phyloP scores from a whole-genome alignment of 345 rosid genomes.

The Lepidium africanum region DNA sequence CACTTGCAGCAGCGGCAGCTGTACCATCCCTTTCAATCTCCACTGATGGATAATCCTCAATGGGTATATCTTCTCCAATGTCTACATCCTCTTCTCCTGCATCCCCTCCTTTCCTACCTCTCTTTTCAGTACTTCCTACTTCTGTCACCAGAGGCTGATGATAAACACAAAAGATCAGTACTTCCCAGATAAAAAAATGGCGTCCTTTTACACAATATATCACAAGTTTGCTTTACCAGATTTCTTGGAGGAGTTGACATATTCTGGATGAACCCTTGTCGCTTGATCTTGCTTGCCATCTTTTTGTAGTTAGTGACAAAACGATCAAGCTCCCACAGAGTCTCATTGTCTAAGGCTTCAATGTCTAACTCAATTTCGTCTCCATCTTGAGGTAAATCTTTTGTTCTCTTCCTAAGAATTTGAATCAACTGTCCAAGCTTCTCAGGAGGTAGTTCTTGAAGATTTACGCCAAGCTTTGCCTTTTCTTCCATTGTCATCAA shows the following conservation, averaged over 20 bases:
- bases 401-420: constrained; percentile 68
- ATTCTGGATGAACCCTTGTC: constrained; percentile 45
- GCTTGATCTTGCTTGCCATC: constrained; percentile 68
- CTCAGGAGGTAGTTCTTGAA: constrained; percentile 77
- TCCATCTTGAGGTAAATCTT: constrained; percentile 62
- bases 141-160: constrained; percentile 34
- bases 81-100: constrained; percentile 78
- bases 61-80: constrained; percentile 82
- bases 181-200: background rate
- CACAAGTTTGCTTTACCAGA: constrained; percentile 11
- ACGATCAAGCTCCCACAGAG: constrained; percentile 79
- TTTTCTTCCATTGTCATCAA: constrained; percentile 70
- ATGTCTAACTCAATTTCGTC: constrained; percentile 83
- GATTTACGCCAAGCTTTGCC: constrained; percentile 55
- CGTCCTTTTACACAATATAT: background rate
- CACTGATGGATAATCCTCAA: constrained; percentile 69
- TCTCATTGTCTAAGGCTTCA: constrained; percentile 68
- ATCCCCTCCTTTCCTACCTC: constrained; percentile 69
- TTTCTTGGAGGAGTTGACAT: constrained; percentile 14
- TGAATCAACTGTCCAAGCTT: constrained; percentile 75
- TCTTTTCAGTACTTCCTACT: constrained; percentile 41
- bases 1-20: constrained; percentile 19
- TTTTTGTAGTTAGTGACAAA: constrained; percentile 75
- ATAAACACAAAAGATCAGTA: background rate
- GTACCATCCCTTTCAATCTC: constrained; percentile 76